These are phyloP conservation scores for Mytilinidion resinicola DNA, from an alignment of 495 filamentous ascomycete genomes.

Conservation along the genomic window DNA sequence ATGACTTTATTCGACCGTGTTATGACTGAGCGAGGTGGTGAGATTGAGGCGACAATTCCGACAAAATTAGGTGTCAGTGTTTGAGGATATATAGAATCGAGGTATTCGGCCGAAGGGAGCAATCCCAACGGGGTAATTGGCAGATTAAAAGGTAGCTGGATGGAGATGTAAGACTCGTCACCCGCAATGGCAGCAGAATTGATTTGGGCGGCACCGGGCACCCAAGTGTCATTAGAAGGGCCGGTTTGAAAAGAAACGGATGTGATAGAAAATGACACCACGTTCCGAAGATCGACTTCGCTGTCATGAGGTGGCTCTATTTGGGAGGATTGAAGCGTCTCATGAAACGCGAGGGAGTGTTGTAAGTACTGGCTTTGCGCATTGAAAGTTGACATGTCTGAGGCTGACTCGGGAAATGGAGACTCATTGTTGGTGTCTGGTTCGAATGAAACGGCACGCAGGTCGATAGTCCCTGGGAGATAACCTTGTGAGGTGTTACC, in stretches of 20 bases:
- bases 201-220: too few relatives aligned
- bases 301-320: not conserved
- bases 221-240: too few relatives aligned
- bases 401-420: not conserved
- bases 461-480: not conserved
- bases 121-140: constrained; percentile 57
- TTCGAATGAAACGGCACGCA: not conserved
- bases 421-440: not conserved
- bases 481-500: not conserved
- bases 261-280: too few relatives aligned
- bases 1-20: constrained; percentile 42
- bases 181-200: too few relatives aligned
- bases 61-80: constrained; percentile 76
- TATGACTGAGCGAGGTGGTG: constrained; percentile 56
- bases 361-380: constrained; percentile 4
- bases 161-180: not conserved
- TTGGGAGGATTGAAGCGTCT: constrained; percentile 22
- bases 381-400: not conserved
- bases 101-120: constrained; percentile 62
- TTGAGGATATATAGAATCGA: constrained; percentile 65
- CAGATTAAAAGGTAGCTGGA: constrained; percentile 4
- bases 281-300: too few relatives aligned
- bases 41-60: constrained; percentile 67
- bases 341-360: constrained; percentile 20
- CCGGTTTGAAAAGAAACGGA: not conserved